A percentile compares a stretch with the other conserved stretches of the same genome.
phyloP scores from a whole-genome alignment of 2,329 filamentous ascomycete species.

The Aotearoamyces nothofagi region DNA sequence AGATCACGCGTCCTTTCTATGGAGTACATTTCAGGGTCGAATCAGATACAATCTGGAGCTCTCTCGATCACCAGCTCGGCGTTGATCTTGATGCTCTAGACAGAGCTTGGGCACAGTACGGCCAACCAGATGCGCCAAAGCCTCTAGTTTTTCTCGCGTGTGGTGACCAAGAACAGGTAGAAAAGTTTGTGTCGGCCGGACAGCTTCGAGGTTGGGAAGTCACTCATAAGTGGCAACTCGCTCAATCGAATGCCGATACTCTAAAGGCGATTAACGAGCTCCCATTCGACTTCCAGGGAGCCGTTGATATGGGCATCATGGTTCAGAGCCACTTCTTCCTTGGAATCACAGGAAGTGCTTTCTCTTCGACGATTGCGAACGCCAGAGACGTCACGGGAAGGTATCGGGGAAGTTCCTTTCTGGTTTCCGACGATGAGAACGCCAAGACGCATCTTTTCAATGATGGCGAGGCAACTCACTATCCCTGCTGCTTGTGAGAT shows the following conservation, averaged over 20 bases:
- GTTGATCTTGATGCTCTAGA: conserved; percentile 22
- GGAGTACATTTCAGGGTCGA: conserved; percentile 23
- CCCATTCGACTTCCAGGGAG: conserved; percentile 22
- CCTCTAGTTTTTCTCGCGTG: conserved; percentile 22
- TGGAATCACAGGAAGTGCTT: conserved; percentile 21
- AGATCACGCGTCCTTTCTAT: conserved; percentile 16
- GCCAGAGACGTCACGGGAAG: conserved; percentile 19
- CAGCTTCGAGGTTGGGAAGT: conserved; percentile 20
- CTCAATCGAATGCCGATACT: conserved; percentile 8
- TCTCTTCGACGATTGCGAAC: conserved; percentile 19
- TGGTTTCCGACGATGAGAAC: no score
- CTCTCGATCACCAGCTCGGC: conserved; percentile 19
- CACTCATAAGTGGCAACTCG: conserved; percentile 20
- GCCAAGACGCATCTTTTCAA: no score
- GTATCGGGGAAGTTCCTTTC: conserved; percentile 21
- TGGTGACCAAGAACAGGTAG: conserved; percentile 19
- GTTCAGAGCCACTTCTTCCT: conserved; percentile 19
- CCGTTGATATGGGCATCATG: conserved; percentile 21
- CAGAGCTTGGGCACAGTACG: conserved; percentile 17
- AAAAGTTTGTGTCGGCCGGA: conserved; percentile 17
- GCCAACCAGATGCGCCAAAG: conserved; percentile 7
- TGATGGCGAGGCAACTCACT: no score
- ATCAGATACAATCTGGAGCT: conserved; percentile 22
- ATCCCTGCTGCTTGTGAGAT: no score
- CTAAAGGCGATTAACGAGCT: conserved; percentile 13